Percentiles rank a stretch among this genome's conserved stretches.
Evolutionary conservation across 1,284 basidiomycete species (phyloP).

Genomic region (Malassezia brasiliensis): DNA sequence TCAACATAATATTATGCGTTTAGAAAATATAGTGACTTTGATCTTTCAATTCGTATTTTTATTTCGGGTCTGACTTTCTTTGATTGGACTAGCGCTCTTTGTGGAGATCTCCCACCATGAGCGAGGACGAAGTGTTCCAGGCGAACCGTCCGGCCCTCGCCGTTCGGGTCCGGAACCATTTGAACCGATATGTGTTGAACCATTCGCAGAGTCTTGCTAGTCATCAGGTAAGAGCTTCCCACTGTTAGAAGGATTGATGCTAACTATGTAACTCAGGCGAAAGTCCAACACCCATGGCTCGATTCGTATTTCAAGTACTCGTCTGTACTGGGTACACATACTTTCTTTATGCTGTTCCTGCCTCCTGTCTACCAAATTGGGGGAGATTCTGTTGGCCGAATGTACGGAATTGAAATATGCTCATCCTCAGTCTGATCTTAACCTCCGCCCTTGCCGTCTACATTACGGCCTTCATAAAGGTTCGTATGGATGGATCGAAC

Average conservation of each 20-base stretch:
- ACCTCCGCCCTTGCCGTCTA: constrained; percentile 75
- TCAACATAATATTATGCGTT: too few species aligned
- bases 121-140: background rate
- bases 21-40: too few species aligned
- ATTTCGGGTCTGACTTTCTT: background rate
- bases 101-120: background rate
- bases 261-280: constrained; percentile 1
- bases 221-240: constrained; percentile 4
- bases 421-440: constrained; percentile 46
- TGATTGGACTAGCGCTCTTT: background rate
- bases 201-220: background rate
- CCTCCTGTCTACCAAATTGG: constrained; percentile 84
- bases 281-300: constrained; percentile 53
- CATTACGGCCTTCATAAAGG: constrained; percentile 67
- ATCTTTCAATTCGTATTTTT: too few species aligned
- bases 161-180: background rate
- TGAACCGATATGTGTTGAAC: background rate
- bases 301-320: constrained; percentile 86
- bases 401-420: constrained; percentile 53
- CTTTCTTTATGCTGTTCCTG: constrained; percentile 83
- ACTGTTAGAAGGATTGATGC: background rate
- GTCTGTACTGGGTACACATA: constrained; percentile 69
- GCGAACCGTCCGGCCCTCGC: background rate
- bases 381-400: constrained; percentile 60
- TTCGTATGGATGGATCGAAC: background rate